Conservation (phyloP, 1,284 basidiomycete genomes). For the Ceratobasidium theobromae region DNA sequence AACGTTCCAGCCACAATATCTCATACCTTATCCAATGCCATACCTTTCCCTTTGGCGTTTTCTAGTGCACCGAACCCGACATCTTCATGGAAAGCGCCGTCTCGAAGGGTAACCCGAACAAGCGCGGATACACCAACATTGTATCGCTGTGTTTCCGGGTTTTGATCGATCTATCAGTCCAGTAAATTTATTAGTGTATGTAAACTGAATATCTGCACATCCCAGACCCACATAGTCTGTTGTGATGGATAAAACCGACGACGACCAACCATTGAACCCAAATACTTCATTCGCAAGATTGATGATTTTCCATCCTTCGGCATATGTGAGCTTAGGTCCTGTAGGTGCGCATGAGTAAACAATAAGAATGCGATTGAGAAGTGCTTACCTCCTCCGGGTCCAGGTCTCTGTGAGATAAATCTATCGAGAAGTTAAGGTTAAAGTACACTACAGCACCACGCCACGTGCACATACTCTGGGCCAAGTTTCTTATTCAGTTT, state of each 20-base stretch:
- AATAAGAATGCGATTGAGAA: not conserved
- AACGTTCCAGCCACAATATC: slow-evolving; percentile 5
- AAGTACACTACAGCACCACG: not conserved
- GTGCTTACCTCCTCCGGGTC: slow-evolving; percentile 64
- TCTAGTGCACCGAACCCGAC: slow-evolving; percentile 88
- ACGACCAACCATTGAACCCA: slow-evolving; percentile 98
- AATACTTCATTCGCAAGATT: slow-evolving; percentile 98
- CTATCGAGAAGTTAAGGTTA: not conserved
- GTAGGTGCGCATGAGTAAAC: not conserved
- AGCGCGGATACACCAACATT: slow-evolving; percentile 83
- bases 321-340: slow-evolving; percentile 86
- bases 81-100: slow-evolving; percentile 92
- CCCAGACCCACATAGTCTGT: slow-evolving; percentile 56
- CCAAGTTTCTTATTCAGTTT: slow-evolving; percentile 88
- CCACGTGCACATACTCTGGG: slow-evolving; percentile 67
- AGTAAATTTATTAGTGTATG: slow-evolving; percentile 47
- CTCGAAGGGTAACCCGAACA: slow-evolving; percentile 82
- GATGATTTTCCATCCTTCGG: slow-evolving; percentile 97
- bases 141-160: slow-evolving; percentile 65
- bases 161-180: slow-evolving; percentile 55
- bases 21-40: slow-evolving; percentile 88
- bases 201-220: slow-evolving; percentile 38
- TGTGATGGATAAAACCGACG: slow-evolving; percentile 74
- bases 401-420: slow-evolving; percentile 77
- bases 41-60: slow-evolving; percentile 81